These are phyloP conservation scores for Erythrobasidium yunnanense DNA, from an alignment of 768 basidiomycete species.

Conservation along the genomic window DNA sequence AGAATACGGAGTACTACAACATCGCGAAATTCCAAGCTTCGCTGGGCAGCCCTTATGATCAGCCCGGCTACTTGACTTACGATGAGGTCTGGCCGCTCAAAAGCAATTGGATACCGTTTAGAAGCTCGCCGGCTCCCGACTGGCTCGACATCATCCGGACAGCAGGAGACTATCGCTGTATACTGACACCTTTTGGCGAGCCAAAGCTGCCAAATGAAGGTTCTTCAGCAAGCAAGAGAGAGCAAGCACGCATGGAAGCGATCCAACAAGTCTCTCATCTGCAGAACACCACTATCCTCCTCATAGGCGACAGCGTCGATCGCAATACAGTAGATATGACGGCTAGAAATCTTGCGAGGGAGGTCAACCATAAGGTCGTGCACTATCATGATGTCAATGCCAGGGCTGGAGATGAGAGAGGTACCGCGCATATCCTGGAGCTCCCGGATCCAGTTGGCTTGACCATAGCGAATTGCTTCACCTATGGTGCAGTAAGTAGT, in stretches of 20 bases:
- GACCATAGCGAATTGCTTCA: slow-evolving; percentile 36
- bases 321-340: slow-evolving; percentile 33
- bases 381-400: slow-evolving; percentile 32
- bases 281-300: slow-evolving; percentile 33
- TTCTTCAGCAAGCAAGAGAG: not conserved
- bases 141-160: not conserved
- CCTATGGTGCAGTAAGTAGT: slow-evolving; percentile 35
- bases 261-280: not conserved
- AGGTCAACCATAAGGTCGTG: slow-evolving; percentile 19
- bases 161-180: not conserved
- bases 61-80: not conserved
- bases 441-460: slow-evolving; percentile 29
- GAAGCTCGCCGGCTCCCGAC: not conserved
- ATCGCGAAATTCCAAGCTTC: too few relatives aligned
- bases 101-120: not conserved
- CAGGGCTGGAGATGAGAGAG: slow-evolving; percentile 33
- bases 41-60: not conserved
- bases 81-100: not conserved
- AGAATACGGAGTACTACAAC: too few relatives aligned
- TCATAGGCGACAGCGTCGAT: slow-evolving; percentile 37
- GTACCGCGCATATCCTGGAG: slow-evolving; percentile 33
- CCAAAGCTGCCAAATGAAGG: not conserved
- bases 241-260: not conserved
- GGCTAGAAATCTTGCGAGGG: slow-evolving; percentile 33
- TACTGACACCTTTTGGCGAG: not conserved